Evolutionary conservation across 805 yeast species (phyloP).

Genomic region (Saturnispora halmiae): DNA sequence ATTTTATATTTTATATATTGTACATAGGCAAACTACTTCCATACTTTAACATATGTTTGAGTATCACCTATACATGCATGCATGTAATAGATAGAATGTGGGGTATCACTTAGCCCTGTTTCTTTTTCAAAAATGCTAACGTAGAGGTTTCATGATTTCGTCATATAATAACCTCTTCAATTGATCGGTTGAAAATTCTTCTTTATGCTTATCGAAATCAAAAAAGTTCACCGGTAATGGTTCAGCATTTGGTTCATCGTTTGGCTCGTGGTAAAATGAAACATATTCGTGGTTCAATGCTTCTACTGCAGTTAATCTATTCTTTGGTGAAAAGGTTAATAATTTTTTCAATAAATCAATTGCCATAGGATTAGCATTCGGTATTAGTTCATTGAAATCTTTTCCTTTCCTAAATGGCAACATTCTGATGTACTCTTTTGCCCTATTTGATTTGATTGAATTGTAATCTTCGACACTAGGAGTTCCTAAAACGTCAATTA

Average conservation of each 20-base stretch:
- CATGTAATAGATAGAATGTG: no score
- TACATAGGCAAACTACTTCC: no score
- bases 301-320: conserved; percentile 73
- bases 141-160: conserved; percentile 58
- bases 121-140: conserved; percentile 10
- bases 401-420: conserved; percentile 63
- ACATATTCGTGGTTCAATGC: conserved; percentile 85
- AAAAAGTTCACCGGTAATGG: conserved; percentile 83
- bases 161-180: conserved; percentile 69
- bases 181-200: conserved; percentile 65
- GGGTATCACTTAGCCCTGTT: no score
- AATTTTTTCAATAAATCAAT: conserved; percentile 60
- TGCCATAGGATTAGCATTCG: conserved; percentile 53
- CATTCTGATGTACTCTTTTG: conserved; percentile 77
- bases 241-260: conserved; percentile 81
- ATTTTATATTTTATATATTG: background rate
- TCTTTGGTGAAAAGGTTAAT: conserved; percentile 73
- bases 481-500: conserved; percentile 79
- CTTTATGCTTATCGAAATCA: conserved; percentile 79
- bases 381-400: conserved; percentile 44
- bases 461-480: conserved; percentile 74
- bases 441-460: conserved; percentile 69
- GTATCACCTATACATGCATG: no score
- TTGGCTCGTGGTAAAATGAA: conserved; percentile 84
- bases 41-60: no score